A percentile compares a stretch with the other conserved stretches of the same genome.
phyloP scores from a whole-genome alignment of 2,329 filamentous ascomycete species.

The Akanthomyces lecanii region DNA sequence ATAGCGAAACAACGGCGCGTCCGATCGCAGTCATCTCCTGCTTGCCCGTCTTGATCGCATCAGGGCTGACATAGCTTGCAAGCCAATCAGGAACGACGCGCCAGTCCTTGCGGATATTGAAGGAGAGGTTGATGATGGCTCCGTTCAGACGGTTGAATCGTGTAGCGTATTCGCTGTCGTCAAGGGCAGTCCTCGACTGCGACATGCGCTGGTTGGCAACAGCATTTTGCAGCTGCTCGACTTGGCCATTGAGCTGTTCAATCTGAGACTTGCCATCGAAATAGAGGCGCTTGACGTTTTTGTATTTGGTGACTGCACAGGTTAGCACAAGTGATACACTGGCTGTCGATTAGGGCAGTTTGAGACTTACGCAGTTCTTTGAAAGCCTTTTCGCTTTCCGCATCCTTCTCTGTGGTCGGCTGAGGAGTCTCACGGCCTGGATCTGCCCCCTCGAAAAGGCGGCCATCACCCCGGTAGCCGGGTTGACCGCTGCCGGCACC shows the following conservation, averaged over 20 bases:
- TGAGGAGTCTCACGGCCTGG: conserved; percentile 55
- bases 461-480: conserved; percentile 38
- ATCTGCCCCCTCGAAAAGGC: conserved; percentile 45
- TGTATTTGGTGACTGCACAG: conserved; percentile 79
- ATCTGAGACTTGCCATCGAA: conserved; percentile 94
- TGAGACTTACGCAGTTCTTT: conserved; percentile 52
- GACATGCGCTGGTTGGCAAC: conserved; percentile 93
- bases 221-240: conserved; percentile 95
- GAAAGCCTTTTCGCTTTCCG: conserved; percentile 51
- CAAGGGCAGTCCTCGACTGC: conserved; percentile 86
- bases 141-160: conserved; percentile 89
- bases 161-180: conserved; percentile 89
- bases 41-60: conserved; percentile 80
- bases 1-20: conserved; percentile 80
- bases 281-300: conserved; percentile 96
- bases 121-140: conserved; percentile 89
- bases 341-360: conserved; percentile 15
- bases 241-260: conserved; percentile 78
- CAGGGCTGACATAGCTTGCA: conserved; percentile 72
- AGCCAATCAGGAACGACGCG: conserved; percentile 76
- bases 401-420: conserved; percentile 41
- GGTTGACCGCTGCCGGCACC: conserved; percentile 25
- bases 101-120: conserved; percentile 97
- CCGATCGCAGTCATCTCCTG: conserved; percentile 98
- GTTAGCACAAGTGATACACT: conserved; percentile 37